Conservation (phyloP, 2,329 filamentous ascomycete species). For the Ambrosiella xylebori region DNA sequence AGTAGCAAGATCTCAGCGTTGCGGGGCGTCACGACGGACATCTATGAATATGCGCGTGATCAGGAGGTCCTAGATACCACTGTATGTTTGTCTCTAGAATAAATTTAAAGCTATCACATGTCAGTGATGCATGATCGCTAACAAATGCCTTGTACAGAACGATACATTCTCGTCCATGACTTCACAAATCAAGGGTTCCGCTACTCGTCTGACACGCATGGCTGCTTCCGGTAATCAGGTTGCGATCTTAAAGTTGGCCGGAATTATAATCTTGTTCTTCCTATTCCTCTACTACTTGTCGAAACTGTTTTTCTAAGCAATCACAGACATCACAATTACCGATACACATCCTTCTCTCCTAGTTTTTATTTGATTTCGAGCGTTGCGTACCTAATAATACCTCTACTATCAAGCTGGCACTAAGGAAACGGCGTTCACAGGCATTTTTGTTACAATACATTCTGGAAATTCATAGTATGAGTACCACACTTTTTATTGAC, state of each 20-base stretch:
- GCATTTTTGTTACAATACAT: neutral
- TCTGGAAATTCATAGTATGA: no score
- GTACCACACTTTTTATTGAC: neutral
- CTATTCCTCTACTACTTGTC: conserved; percentile 59
- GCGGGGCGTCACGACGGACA: conserved; percentile 87
- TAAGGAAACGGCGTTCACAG: neutral
- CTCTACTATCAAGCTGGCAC: neutral
- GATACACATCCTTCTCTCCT: no score
- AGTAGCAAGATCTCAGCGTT: conserved; percentile 80
- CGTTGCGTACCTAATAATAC: neutral
- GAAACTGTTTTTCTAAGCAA: conserved; percentile 42
- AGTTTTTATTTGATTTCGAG: no score
- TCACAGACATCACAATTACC: neutral
- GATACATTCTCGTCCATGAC: conserved; percentile 86
- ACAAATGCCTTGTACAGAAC: conserved; percentile 32
- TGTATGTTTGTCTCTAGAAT: conserved; percentile 32
- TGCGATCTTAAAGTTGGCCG: conserved; percentile 76
- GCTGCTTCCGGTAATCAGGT: conserved; percentile 79
- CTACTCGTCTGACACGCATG: conserved; percentile 70
- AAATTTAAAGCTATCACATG: no score
- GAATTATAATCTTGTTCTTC: conserved; percentile 57
- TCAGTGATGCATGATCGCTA: neutral
- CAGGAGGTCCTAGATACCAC: conserved; percentile 80
- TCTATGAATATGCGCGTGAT: conserved; percentile 85
- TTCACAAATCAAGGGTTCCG: conserved; percentile 67